Evolutionary conservation across 75 land plant species (phyloP), one percentile per base, ranked within the genome.

Genomic region (Gnetum montanum): DNA sequence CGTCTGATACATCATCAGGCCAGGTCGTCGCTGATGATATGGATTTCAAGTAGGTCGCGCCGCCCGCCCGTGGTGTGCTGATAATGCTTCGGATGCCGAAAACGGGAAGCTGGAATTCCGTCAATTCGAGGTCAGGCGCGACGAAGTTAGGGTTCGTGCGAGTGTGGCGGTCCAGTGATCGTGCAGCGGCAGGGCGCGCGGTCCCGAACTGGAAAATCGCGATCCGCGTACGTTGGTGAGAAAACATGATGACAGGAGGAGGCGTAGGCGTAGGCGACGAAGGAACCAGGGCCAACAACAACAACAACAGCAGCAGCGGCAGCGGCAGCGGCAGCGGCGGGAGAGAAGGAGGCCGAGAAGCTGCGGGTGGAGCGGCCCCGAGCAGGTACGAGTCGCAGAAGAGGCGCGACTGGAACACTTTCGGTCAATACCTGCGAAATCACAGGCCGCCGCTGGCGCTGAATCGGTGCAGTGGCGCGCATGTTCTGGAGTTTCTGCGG

Each of bases 301-400:
- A 26, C 11, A 27, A 13, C 27, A 49, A 8, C 24, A n/a, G n/a
- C n/a, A n/a, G n/a, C n/a, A n/a, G n/a, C n/a, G n/a, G n/a, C n/a
- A n/a, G n/a, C n/a, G n/a, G n/a, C n/a, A n/a, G n/a, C n/a, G n/a
- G n/a, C n/a, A n/a, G n/a, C 15, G n/a, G 28, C n/a, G 25, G 51
- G 28, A 26, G 23, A 8, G 49, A 22, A 46, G 41, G 15, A 15
- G 44, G 30, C 22, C 25, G 29, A 19, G 53, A 31, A 49, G 10
- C 11, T 30, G n/a, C n/a, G n/a, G n/a, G n/a, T 4, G 12, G 62
- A 3, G 38, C 71, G 6, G 59, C 73, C 38, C 81, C 69, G 18
- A 78, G 81, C 64, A 68, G 81, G 4, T 78, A 78, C 55, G 81
- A 78, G 74, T 72, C 81, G 3, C 81, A 78, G 69, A 78, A 78